Evolutionary conservation across 495 filamentous ascomycete genomes (phyloP).

Genomic region (Lophiotrema nucula): DNA sequence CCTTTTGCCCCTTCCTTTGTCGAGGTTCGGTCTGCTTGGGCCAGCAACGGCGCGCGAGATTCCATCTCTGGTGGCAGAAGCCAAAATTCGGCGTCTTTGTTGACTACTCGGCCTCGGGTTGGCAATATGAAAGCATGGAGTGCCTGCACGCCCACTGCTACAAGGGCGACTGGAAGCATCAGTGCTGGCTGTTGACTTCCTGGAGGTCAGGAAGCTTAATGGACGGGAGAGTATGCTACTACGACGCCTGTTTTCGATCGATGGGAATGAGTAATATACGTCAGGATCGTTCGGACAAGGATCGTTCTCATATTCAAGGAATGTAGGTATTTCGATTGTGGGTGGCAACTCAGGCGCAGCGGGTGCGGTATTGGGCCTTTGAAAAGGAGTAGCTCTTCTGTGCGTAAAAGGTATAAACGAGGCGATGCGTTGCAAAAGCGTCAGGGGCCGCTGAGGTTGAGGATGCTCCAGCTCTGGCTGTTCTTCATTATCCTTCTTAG

Average conservation of each 20-base stretch:
- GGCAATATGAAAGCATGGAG: not conserved
- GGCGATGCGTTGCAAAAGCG: not conserved
- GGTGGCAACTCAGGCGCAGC: not conserved
- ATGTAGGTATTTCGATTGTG: not conserved
- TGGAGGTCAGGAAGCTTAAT: not conserved
- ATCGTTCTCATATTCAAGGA: not conserved
- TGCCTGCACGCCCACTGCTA: not conserved
- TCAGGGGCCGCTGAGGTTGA: not conserved
- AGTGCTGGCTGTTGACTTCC: not conserved
- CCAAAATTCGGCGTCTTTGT: too few relatives aligned
- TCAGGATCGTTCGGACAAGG: constrained; percentile 17
- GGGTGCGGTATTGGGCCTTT: not conserved
- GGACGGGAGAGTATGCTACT: too few relatives aligned
- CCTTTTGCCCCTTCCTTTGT: too few relatives aligned
- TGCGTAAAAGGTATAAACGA: not conserved
- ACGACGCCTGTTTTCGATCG: too few relatives aligned
- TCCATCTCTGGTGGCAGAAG: too few relatives aligned
- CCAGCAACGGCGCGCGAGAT: too few relatives aligned
- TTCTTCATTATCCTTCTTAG: too few relatives aligned
- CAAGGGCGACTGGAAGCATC: not conserved
- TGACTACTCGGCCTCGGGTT: too few relatives aligned
- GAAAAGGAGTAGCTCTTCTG: not conserved
- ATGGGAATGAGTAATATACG: constrained; percentile 13
- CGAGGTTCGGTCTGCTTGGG: too few relatives aligned
- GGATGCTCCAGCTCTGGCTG: not conserved